Evolutionary conservation across 2,329 filamentous ascomycete genomes (phyloP).

Genomic region (Talaromyces amestolkiae): DNA sequence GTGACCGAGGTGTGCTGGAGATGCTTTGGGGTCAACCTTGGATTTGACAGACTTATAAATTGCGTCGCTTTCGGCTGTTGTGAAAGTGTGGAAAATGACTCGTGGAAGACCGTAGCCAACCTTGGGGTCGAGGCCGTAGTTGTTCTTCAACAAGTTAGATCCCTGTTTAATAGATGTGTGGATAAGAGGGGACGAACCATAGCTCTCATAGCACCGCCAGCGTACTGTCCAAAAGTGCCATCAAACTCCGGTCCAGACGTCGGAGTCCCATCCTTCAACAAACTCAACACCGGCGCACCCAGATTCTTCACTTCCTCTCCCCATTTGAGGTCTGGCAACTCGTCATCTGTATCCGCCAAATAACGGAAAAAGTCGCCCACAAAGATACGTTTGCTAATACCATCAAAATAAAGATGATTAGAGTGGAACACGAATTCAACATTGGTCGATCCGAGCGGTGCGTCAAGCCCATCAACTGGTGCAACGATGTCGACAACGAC

Average conservation of each 20-base stretch:
- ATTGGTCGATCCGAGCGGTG: background rate
- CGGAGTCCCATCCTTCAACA: background rate
- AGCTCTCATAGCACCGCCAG: background rate
- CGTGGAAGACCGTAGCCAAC: background rate
- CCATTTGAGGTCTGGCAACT: slow-evolving; percentile 3
- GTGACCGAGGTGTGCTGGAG: slow-evolving; percentile 13
- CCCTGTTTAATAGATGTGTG: background rate
- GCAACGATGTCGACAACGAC: slow-evolving; percentile 8
- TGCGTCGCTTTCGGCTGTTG: slow-evolving; percentile 1
- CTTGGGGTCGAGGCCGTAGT: background rate
- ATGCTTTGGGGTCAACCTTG: background rate
- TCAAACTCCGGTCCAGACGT: slow-evolving; percentile 9
- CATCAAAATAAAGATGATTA: slow-evolving; percentile 16
- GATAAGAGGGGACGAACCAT: background rate
- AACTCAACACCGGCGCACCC: slow-evolving; percentile 3
- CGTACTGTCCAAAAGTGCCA: background rate
- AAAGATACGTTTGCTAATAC: slow-evolving; percentile 13
- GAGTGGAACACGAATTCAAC: slow-evolving; percentile 13
- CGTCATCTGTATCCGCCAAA: background rate
- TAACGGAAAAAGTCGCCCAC: slow-evolving; percentile 11
- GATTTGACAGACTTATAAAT: slow-evolving; percentile 11
- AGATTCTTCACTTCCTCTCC: slow-evolving; percentile 14
- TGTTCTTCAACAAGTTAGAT: background rate
- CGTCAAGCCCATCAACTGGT: slow-evolving; percentile 2
- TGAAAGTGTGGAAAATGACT: slow-evolving; percentile 17